Evolutionary conservation across 192 early-diverging fungal species (phyloP).

Genomic region (Coemansia sp.): DNA sequence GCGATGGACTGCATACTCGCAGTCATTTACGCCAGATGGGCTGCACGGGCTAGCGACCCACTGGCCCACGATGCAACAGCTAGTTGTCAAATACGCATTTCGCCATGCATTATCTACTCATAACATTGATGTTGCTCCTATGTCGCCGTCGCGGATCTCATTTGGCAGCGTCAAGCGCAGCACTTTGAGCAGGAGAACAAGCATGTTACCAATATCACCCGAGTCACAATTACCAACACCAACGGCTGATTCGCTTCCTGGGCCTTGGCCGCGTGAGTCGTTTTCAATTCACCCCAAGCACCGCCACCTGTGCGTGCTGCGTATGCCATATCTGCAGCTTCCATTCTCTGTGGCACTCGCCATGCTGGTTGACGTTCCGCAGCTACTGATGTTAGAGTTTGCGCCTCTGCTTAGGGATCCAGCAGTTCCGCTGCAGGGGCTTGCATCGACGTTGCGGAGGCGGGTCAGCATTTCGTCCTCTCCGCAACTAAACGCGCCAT

Average conservation of each 20-base stretch:
- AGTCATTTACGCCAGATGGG: slow-evolving; percentile 32
- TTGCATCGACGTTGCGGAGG: slow-evolving; percentile 34
- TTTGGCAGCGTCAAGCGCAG: slow-evolving; percentile 23
- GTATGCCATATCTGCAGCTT: slow-evolving; percentile 40
- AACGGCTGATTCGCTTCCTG: slow-evolving; percentile 19
- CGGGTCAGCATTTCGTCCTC: slow-evolving; percentile 23
- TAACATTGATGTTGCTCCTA: background rate
- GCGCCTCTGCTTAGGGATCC: slow-evolving; percentile 19
- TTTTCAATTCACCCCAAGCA: slow-evolving; percentile 26
- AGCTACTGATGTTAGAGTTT: slow-evolving; percentile 42
- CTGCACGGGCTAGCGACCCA: slow-evolving; percentile 33
- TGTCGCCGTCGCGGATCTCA: slow-evolving; percentile 18
- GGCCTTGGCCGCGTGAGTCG: slow-evolving; percentile 18
- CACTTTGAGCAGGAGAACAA: slow-evolving; percentile 6
- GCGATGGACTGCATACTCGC: slow-evolving; percentile 45
- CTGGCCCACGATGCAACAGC: slow-evolving; percentile 41
- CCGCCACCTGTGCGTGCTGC: slow-evolving; percentile 28
- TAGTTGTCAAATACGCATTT: slow-evolving; percentile 38
- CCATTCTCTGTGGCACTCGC: slow-evolving; percentile 27
- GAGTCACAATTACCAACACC: background rate
- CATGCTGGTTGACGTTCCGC: slow-evolving; percentile 30
- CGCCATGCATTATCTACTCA: slow-evolving; percentile 16
- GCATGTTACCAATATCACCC: background rate
- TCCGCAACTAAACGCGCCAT: slow-evolving; percentile 28
- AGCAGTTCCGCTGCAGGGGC: slow-evolving; percentile 11